phyloP scores from a whole-genome alignment of 1,284 basidiomycete species.

The Cryptococcus wingfieldii region DNA sequence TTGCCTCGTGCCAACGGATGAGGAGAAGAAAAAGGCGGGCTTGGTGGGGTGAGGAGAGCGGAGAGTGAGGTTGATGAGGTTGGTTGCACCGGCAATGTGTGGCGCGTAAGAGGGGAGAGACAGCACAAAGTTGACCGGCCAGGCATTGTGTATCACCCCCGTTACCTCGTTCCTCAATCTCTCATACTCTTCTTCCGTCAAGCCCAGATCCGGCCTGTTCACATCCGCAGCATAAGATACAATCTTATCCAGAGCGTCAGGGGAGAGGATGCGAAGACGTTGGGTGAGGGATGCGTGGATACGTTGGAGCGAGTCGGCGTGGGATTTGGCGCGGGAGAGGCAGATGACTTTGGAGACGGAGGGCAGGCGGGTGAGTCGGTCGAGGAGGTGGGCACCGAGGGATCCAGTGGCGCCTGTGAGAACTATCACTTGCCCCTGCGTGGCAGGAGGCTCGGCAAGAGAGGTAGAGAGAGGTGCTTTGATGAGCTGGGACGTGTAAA shows the following conservation, averaged over 20 bases:
- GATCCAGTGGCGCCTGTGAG: slow-evolving; percentile 62
- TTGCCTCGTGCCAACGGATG: slow-evolving; percentile 53
- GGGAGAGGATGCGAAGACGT: slow-evolving; percentile 24
- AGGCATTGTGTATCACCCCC: slow-evolving; percentile 53
- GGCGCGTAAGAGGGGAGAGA: slow-evolving; percentile 54
- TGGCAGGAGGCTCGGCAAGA: background rate
- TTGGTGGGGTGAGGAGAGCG: slow-evolving; percentile 45
- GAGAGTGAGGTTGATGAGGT: slow-evolving; percentile 57
- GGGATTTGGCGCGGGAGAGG: slow-evolving; percentile 49
- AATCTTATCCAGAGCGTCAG: slow-evolving; percentile 39
- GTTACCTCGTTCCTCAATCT: slow-evolving; percentile 49
- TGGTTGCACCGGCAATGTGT: slow-evolving; percentile 55
- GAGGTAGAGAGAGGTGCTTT: background rate
- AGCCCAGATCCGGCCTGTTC: slow-evolving; percentile 50
- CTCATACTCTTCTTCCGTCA: slow-evolving; percentile 48
- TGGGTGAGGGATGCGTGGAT: slow-evolving; percentile 34
- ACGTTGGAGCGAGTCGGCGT: slow-evolving; percentile 32
- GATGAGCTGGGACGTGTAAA: slow-evolving; percentile 41
- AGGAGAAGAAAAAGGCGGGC: slow-evolving; percentile 58
- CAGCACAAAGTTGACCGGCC: slow-evolving; percentile 47
- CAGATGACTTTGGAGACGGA: slow-evolving; percentile 54
- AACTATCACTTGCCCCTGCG: slow-evolving; percentile 28
- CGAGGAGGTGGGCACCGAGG: slow-evolving; percentile 59
- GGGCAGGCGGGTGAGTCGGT: slow-evolving; percentile 49
- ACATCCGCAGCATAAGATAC: slow-evolving; percentile 53